Percentiles rank a stretch among this genome's conserved stretches.
phyloP scores from a whole-genome alignment of 345 rosid species.

The Stellera chamaejasme region DNA sequence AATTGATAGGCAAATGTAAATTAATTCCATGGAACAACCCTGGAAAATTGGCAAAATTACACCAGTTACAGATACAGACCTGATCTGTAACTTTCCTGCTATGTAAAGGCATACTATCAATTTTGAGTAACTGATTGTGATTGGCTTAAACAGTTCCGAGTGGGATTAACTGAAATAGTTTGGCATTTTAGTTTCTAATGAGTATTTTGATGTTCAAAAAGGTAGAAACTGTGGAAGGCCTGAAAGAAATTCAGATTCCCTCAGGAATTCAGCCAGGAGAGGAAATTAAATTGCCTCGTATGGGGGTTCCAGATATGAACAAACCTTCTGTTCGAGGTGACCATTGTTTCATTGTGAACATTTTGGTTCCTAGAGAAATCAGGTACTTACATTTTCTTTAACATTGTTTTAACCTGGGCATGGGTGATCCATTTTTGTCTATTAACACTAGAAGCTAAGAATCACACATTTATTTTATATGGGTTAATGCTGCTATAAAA shows the following conservation, averaged over 20 bases:
- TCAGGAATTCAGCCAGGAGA: conserved; percentile 86
- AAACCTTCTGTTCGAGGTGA: conserved; percentile 74
- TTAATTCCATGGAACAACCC: too few species aligned
- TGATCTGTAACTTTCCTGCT: too few species aligned
- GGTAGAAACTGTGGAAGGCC: conserved; percentile 91
- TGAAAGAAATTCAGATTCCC: conserved; percentile 64
- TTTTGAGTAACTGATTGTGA: too few species aligned
- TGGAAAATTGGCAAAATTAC: too few species aligned
- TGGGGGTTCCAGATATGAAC: conserved; percentile 86
- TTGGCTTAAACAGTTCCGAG: too few species aligned
- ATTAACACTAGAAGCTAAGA: not conserved
- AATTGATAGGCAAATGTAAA: too few species aligned
- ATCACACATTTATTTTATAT: not conserved
- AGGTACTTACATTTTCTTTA: conserved; percentile 33
- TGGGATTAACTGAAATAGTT: too few species aligned
- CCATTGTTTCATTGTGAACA: conserved; percentile 64
- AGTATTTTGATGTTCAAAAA: conserved; percentile 15
- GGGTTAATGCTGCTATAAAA: not conserved
- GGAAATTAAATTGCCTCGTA: conserved; percentile 37
- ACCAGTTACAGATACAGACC: too few species aligned
- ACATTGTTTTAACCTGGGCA: not conserved
- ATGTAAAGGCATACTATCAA: too few species aligned
- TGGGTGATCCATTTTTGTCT: conserved; percentile 1
- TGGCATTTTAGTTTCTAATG: conserved; percentile 1
- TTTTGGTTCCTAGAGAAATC: conserved; percentile 63